These are phyloP conservation scores for Knoxdaviesia proteae DNA, from an alignment of 2,329 filamentous ascomycete species.

Conservation along the genomic window DNA sequence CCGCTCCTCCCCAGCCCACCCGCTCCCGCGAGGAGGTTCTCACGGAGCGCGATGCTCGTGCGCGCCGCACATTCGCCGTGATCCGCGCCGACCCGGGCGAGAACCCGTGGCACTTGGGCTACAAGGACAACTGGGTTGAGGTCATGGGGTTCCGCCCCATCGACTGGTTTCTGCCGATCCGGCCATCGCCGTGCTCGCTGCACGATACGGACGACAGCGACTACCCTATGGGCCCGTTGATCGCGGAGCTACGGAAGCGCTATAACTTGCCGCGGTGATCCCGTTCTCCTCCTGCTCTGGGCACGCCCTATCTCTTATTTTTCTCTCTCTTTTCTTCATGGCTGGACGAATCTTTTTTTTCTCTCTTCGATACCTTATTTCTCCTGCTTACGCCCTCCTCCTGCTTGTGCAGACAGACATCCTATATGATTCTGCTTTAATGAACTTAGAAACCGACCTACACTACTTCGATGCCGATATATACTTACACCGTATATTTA, in stretches of 20 bases:
- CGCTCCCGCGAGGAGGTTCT: conserved; percentile 3
- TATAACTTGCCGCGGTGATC: conserved; percentile 11
- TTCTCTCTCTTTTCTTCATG: not conserved
- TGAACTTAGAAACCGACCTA: too few species aligned
- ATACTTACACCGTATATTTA: too few species aligned
- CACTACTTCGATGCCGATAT: too few species aligned
- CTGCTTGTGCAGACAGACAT: too few species aligned
- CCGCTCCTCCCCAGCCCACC: conserved; percentile 2
- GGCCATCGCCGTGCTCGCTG: conserved; percentile 49
- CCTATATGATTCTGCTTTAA: too few species aligned
- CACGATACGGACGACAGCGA: conserved; percentile 46
- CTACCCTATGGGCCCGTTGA: conserved; percentile 43
- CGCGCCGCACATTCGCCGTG: conserved; percentile 56
- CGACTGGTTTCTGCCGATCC: conserved; percentile 69
- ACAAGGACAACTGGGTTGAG: conserved; percentile 48
- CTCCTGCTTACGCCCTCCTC: too few species aligned
- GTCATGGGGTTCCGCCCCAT: conserved; percentile 54
- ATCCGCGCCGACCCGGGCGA: conserved; percentile 51
- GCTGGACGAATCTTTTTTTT: not conserved
- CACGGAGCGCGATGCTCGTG: conserved; percentile 20
- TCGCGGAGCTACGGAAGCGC: conserved; percentile 31
- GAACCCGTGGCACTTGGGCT: conserved; percentile 69
- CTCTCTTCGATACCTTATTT: too few species aligned
- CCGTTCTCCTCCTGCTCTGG: not conserved
- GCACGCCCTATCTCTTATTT: not conserved